A percentile compares a stretch with the other conserved stretches of the same genome.
These are phyloP conservation scores for Hansenula sp. DNA, from an alignment of 1,139 yeast genomes.

Conservation along the genomic window DNA sequence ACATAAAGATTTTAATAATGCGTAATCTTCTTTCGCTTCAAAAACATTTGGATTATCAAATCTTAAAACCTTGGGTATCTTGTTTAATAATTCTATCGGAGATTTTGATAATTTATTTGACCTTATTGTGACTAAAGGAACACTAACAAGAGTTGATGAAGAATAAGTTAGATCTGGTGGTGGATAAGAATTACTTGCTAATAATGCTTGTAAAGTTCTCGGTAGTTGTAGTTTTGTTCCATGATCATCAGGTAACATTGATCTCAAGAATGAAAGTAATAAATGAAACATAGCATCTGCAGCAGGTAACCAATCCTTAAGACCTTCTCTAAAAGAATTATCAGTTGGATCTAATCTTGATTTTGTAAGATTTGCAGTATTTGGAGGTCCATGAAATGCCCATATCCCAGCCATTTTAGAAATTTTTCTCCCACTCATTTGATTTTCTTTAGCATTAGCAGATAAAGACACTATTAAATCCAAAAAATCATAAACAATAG, in stretches of 20 bases:
- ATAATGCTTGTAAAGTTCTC: constrained; percentile 54
- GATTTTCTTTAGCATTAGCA: constrained; percentile 76
- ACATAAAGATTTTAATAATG: constrained; percentile 69
- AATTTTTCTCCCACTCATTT: constrained; percentile 74
- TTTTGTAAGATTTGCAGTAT: constrained; percentile 6
- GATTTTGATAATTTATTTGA: constrained; percentile 51
- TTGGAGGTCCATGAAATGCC: constrained; percentile 61
- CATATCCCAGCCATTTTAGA: constrained; percentile 82
- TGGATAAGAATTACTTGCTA: constrained; percentile 64
- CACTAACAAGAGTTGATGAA: constrained; percentile 44
- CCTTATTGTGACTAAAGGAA: constrained; percentile 64
- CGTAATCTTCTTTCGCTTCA: constrained; percentile 74
- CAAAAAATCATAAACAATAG: constrained; percentile 81
- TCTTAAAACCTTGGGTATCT: constrained; percentile 60
- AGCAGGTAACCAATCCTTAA: constrained; percentile 74
- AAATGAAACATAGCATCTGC: constrained; percentile 86
- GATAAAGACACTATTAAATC: constrained; percentile 78
- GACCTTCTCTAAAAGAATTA: constrained; percentile 60
- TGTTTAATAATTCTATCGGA: constrained; percentile 53
- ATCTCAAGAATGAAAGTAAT: constrained; percentile 69
- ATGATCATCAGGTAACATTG: constrained; percentile 69
- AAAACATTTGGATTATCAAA: constrained; percentile 70
- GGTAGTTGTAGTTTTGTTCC: constrained; percentile 54
- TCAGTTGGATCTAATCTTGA: constrained; percentile 17
- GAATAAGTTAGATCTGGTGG: constrained; percentile 42